phyloP scores from a whole-genome alignment of 495 filamentous ascomycete genomes.

The Penicillium mononematosum region DNA sequence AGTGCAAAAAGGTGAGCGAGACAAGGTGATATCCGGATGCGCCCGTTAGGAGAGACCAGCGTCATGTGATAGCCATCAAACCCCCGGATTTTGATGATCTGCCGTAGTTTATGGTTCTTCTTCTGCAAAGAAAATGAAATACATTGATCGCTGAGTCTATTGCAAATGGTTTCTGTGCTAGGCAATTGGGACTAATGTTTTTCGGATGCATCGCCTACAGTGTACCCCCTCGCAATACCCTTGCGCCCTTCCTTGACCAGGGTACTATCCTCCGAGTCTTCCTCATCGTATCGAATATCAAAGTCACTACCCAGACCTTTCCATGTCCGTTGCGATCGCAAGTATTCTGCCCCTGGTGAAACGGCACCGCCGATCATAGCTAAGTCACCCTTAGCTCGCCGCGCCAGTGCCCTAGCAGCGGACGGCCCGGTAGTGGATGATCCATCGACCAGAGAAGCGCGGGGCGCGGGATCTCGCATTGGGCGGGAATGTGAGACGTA shows the following conservation, averaged over 20 bases:
- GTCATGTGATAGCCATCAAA: slow-evolving; percentile 30
- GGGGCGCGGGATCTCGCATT: slow-evolving; percentile 54
- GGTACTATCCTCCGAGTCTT: slow-evolving; percentile 49
- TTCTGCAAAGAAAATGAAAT: slow-evolving; percentile 1
- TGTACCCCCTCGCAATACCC: slow-evolving; percentile 90
- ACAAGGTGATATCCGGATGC: slow-evolving; percentile 21
- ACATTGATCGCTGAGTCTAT: slow-evolving; percentile 11
- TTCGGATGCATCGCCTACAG: slow-evolving; percentile 56
- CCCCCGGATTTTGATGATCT: slow-evolving; percentile 12
- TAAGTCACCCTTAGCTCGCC: slow-evolving; percentile 66
- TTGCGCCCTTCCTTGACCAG: slow-evolving; percentile 77
- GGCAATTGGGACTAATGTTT: slow-evolving; percentile 33
- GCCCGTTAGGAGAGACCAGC: slow-evolving; percentile 18
- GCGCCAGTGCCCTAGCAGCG: slow-evolving; percentile 49
- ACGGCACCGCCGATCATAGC: slow-evolving; percentile 72
- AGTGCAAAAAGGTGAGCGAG: slow-evolving; percentile 12
- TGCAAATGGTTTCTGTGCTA: slow-evolving; percentile 12
- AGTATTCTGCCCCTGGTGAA: slow-evolving; percentile 88
- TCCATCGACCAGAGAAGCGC: slow-evolving; percentile 35
- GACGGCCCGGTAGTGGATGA: slow-evolving; percentile 31
- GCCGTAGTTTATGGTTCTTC: not conserved
- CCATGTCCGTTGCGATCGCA: slow-evolving; percentile 84
- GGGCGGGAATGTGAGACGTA: slow-evolving; percentile 82
- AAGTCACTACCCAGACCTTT: slow-evolving; percentile 90
- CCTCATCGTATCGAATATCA: slow-evolving; percentile 62